These are phyloP conservation scores for Fusarium brevicatenulatum DNA, from an alignment of 2,329 filamentous ascomycete genomes.

Conservation along the genomic window DNA sequence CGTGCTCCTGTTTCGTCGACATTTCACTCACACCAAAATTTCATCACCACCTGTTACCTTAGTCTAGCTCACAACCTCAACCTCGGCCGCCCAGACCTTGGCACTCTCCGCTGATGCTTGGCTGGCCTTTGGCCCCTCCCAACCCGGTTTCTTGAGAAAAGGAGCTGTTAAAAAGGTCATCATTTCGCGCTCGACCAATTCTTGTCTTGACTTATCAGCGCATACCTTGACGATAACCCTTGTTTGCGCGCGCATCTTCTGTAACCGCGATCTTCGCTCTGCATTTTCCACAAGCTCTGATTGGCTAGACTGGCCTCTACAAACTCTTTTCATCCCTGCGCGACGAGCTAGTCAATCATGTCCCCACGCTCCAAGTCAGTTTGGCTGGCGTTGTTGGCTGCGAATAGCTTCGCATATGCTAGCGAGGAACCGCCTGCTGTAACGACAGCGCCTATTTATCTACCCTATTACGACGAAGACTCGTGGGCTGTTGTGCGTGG, in stretches of 20 bases:
- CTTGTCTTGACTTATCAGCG: background rate
- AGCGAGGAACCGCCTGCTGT: constrained; percentile 40
- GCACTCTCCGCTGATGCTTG: constrained; percentile 33
- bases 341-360: constrained; percentile 11
- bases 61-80: background rate
- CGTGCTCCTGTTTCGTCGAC: background rate
- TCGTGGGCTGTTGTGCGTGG: constrained; percentile 58
- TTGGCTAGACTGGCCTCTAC: constrained; percentile 1
- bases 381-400: constrained; percentile 43
- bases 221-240: background rate
- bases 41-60: background rate
- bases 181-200: constrained; percentile 1
- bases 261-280: background rate
- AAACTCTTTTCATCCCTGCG: constrained; percentile 16
- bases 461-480: constrained; percentile 55
- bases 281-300: background rate
- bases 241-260: background rate
- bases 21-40: background rate
- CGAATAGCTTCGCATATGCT: constrained; percentile 38
- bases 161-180: constrained; percentile 25
- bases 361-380: constrained; percentile 21
- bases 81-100: constrained; percentile 40
- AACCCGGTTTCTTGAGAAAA: constrained; percentile 11
- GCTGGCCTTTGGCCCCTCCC: constrained; percentile 23
- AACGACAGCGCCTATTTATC: constrained; percentile 57